Evolutionary conservation across 371 early-diverging fungal genomes (phyloP).

Genomic region (Dentiscutata heterogama): DNA sequence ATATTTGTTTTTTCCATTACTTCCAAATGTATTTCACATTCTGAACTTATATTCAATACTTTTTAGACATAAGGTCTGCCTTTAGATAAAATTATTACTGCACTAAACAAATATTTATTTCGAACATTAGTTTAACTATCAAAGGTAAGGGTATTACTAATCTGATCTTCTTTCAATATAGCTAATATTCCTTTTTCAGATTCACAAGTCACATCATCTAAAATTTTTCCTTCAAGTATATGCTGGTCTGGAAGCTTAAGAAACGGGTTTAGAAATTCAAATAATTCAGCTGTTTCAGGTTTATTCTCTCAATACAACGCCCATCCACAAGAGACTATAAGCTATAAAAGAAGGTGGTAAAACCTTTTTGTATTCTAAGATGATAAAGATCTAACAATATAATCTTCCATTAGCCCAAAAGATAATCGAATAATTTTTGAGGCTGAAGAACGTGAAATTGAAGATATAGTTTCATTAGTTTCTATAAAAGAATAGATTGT

Average conservation of each 20-base stretch:
- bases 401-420: no score
- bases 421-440: no score
- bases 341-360: background rate
- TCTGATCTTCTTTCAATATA: constrained; percentile 2
- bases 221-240: background rate
- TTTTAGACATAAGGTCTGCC: constrained; percentile 12
- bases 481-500: no score
- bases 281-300: constrained; percentile 1
- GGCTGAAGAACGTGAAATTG: no score
- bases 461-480: no score
- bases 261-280: constrained; percentile 23
- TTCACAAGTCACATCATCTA: background rate
- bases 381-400: constrained; percentile 9
- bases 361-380: background rate
- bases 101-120: background rate
- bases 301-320: constrained; percentile 14
- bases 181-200: background rate
- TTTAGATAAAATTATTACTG: background rate
- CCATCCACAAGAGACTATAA: no score
- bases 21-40: constrained; percentile 22
- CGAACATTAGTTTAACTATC: constrained; percentile 1
- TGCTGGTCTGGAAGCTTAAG: background rate
- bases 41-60: constrained; percentile 20
- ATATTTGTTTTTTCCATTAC: no score
- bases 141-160: constrained; percentile 12